phyloP scores from a whole-genome alignment of 2,329 filamentous ascomycete species.

The Penicillium sp. region DNA sequence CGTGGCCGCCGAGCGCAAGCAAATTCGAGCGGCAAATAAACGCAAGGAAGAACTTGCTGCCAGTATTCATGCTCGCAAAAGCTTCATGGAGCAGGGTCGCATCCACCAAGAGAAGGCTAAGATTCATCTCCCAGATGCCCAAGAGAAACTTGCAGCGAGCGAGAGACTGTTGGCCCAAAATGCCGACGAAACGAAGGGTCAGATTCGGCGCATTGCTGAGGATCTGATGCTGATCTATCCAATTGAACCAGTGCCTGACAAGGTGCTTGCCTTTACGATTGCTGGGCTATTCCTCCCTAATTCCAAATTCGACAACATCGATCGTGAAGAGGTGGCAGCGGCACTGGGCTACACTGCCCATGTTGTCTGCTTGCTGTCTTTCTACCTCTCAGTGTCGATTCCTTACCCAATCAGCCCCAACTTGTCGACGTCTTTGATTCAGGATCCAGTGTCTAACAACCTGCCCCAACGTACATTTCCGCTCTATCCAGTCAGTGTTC shows the following conservation, averaged over 20 bases:
- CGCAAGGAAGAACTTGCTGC: constrained; percentile 61
- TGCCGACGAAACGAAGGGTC: constrained; percentile 65
- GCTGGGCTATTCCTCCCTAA: constrained; percentile 74
- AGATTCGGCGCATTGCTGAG: constrained; percentile 80
- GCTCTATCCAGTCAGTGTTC: constrained; percentile 65
- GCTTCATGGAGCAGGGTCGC: constrained; percentile 61
- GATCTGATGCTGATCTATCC: constrained; percentile 74
- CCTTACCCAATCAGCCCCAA: constrained; percentile 72
- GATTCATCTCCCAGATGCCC: constrained; percentile 57
- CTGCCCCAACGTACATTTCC: constrained; percentile 66
- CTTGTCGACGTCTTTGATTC: constrained; percentile 68
- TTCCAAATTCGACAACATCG: constrained; percentile 62
- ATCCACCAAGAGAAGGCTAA: constrained; percentile 54
- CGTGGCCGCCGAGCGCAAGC: constrained; percentile 59
- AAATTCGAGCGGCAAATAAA: constrained; percentile 56
- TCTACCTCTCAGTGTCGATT: constrained; percentile 71
- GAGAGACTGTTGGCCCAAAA: constrained; percentile 51
- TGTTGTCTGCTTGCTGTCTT: constrained; percentile 67
- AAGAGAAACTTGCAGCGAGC: constrained; percentile 53
- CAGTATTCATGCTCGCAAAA: constrained; percentile 59
- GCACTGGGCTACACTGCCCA: constrained; percentile 76
- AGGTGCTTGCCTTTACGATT: constrained; percentile 76
- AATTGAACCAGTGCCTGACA: constrained; percentile 61
- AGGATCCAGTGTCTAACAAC: constrained; percentile 61
- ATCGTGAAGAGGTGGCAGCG: constrained; percentile 66